phyloP scores from a whole-genome alignment of 2,329 filamentous ascomycete species.

The Sphaerulina vaccinii region DNA sequence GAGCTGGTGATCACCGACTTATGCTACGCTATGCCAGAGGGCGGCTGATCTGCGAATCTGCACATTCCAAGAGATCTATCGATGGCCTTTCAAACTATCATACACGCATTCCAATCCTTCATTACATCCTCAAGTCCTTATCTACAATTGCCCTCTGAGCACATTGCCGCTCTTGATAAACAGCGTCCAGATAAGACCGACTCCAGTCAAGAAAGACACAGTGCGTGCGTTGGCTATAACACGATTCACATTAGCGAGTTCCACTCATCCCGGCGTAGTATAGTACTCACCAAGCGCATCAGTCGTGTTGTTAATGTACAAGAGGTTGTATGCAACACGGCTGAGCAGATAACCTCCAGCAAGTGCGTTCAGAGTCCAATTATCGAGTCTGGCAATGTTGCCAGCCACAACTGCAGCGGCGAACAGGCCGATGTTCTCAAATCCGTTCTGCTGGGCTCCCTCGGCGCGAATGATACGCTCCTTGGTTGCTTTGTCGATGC shows the following conservation, averaged over 20 bases:
- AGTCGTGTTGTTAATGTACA: conserved; percentile 33
- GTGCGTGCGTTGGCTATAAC: conserved; percentile 12
- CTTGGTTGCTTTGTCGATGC: conserved; percentile 35
- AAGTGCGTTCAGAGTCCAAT: conserved; percentile 31
- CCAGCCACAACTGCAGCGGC: conserved; percentile 42
- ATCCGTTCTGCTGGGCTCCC: conserved; percentile 40
- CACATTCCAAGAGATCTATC: no score
- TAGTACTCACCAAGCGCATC: conserved; percentile 20
- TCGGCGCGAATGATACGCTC: conserved; percentile 39
- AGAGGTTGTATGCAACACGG: conserved; percentile 33
- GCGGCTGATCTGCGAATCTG: no score
- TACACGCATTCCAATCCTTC: no score
- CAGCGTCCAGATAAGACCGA: conserved; percentile 28
- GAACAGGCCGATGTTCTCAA: conserved; percentile 44
- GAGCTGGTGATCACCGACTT: no score
- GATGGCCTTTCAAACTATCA: no score
- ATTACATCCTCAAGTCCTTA: not conserved
- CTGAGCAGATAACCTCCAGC: conserved; percentile 31
- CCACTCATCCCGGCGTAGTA: not conserved
- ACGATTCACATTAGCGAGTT: not conserved
- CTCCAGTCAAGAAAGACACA: conserved; percentile 24
- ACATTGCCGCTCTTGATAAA: conserved; percentile 34
- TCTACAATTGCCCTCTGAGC: conserved; percentile 18
- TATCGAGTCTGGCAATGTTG: conserved; percentile 38
- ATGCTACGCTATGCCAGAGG: no score